Evolutionary conservation across 148 eudicot genomes (phyloP).

Genomic region (Camellia lanceoleosa): DNA sequence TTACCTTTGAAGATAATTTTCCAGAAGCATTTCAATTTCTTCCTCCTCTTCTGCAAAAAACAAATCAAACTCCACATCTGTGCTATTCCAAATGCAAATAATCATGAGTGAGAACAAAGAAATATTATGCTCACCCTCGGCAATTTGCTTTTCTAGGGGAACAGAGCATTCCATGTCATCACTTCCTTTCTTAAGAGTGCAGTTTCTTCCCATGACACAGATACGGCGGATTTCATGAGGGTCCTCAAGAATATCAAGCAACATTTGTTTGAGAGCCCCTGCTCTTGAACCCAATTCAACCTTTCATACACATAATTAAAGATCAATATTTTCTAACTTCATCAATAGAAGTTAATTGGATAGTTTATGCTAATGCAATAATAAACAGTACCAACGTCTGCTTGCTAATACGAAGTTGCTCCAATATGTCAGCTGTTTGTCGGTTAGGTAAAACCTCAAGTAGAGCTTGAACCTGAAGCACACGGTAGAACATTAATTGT

Average conservation of each 20-base stretch:
- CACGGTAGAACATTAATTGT: neutral
- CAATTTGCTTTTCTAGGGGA: slow-evolving; percentile 78
- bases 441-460: slow-evolving; percentile 90
- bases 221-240: slow-evolving; percentile 81
- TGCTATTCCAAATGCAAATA: slow-evolving; percentile 1
- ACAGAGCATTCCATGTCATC: slow-evolving; percentile 66
- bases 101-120: neutral
- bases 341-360: neutral
- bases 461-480: slow-evolving; percentile 68
- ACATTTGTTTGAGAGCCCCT: slow-evolving; percentile 89
- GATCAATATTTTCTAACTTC: neutral
- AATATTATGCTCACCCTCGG: slow-evolving; percentile 57
- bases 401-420: slow-evolving; percentile 90
- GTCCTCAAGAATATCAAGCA: slow-evolving; percentile 94
- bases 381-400: slow-evolving; percentile 65
- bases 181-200: slow-evolving; percentile 48
- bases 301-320: slow-evolving; percentile 29
- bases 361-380: neutral
- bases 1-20: slow-evolving; percentile 95
- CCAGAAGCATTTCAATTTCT: slow-evolving; percentile 98
- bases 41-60: slow-evolving; percentile 91
- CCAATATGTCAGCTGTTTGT: slow-evolving; percentile 74
- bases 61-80: slow-evolving; percentile 7
- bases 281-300: slow-evolving; percentile 93
- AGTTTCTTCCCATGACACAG: slow-evolving; percentile 88